Evolutionary conservation across 208 protist genomes (phyloP).

Genomic region (Leishmania tropica): DNA sequence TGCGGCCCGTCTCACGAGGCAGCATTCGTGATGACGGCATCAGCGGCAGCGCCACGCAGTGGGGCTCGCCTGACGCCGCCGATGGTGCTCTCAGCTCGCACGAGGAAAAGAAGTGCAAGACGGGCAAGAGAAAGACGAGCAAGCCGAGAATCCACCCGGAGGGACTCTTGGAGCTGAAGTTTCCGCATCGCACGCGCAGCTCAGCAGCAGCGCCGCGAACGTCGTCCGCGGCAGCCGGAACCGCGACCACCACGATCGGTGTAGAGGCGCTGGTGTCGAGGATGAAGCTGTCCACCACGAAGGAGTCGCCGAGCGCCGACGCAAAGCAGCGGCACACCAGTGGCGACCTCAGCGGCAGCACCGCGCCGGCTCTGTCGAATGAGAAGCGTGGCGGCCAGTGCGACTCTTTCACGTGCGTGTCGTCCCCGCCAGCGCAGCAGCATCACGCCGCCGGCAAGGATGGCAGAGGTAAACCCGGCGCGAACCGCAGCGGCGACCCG

Average conservation of each 20-base stretch:
- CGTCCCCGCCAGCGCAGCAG: neutral
- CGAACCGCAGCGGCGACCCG: neutral
- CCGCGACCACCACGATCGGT: neutral
- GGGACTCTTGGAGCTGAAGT: neutral
- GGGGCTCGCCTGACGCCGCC: neutral
- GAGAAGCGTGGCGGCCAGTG: constrained; percentile 4
- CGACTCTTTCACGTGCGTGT: constrained; percentile 10
- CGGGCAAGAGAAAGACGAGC: neutral
- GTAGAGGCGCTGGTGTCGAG: neutral
- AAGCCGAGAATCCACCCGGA: neutral
- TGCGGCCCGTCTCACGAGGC: neutral
- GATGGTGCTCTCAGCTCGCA: neutral
- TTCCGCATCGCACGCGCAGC: neutral
- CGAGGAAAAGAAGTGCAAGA: neutral
- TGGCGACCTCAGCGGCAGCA: neutral
- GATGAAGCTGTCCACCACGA: constrained; percentile 8
- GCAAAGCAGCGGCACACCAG: neutral
- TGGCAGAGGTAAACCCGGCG: neutral
- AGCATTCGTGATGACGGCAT: neutral
- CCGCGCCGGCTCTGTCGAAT: neutral
- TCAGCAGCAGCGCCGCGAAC: neutral
- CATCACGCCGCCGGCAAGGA: neutral
- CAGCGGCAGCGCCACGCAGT: neutral
- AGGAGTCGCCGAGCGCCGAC: constrained; percentile 5
- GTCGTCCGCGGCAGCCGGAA: neutral